Evolutionary conservation across 2,329 filamentous ascomycete species (phyloP), one percentile per base, ranked within the genome.

Genomic region (Helotiales sp.): DNA sequence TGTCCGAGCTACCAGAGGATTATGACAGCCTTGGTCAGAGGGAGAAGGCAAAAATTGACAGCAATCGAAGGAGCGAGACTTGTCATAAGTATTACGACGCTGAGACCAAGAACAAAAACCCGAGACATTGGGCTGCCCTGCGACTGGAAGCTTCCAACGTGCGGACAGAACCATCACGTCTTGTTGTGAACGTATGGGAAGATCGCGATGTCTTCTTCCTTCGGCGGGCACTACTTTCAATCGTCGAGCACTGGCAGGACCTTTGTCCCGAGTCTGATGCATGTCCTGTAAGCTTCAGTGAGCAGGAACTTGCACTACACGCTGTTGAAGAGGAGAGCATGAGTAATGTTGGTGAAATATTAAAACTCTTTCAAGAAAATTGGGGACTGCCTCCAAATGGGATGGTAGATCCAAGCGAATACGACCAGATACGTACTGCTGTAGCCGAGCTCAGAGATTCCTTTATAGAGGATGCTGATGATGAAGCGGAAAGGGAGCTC

Each of bases 271-370:
- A 51, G 12, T 29, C 57, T 38, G 54, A 44, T 19, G 50, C 40
- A 38, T 62, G 56, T 50, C 60, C 56, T 40, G 50, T 57, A 49
- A 55, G 54, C 48, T 58, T 63, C 36, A 60, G 17, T 33, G 51
- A 60, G 44, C 54, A 58, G 13, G 58, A 60, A n/a, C 4, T 60
- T 8, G 54, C 46, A 27, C 36, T 56, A n/a, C 42, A 54, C 17
- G 31, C 9, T 17, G 19, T 15, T 29, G 54, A 63, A 46, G 44
- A 36, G 34, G 58, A 60, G 34, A 58, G 34, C 46, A 49, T 25
- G 33, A 40, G 31, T 8, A 27, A 44, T 33, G 38, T 63, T 50
- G 24, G 38, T 31, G 52, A 55, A 8, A 51, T 57, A 46, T 57
- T 60, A 44, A 58, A 6, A 30, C 31, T 54, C 13, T 46, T 63